Percentiles rank a stretch among this genome's conserved stretches.
Evolutionary conservation across 1,139 yeast species (phyloP).

Genomic region (Suhomyces guaymorum): DNA sequence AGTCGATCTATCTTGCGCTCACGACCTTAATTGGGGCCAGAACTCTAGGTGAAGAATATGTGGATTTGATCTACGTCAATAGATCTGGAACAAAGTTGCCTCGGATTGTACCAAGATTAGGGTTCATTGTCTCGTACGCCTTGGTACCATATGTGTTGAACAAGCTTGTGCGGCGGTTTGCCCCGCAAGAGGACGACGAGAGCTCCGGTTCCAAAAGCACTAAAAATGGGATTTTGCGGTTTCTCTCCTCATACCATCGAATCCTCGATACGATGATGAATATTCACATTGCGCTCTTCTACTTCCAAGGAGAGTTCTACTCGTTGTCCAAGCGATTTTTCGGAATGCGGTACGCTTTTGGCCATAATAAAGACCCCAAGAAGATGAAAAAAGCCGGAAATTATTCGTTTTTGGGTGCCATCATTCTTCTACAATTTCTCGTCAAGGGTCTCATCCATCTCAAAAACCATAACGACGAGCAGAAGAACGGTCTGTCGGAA

Average conservation of each 20-base stretch:
- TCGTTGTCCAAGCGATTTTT: conserved; percentile 72
- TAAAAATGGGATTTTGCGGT: conserved; percentile 15
- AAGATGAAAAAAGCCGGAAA: conserved; percentile 52
- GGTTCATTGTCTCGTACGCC: conserved; percentile 57
- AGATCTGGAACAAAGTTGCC: conserved; percentile 56
- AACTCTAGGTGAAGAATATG: conserved; percentile 93
- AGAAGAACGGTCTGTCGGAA: too few relatives aligned
- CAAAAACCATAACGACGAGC: conserved; percentile 32
- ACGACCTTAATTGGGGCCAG: conserved; percentile 78
- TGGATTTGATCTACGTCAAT: conserved; percentile 73
- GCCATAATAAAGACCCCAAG: conserved; percentile 55
- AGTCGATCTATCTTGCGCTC: conserved; percentile 60
- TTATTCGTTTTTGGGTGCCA: conserved; percentile 75
- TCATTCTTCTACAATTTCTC: conserved; percentile 62
- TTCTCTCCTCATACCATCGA: conserved; percentile 41
- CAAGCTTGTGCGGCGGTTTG: conserved; percentile 30
- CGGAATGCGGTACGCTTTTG: conserved; percentile 78
- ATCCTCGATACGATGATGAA: conserved; percentile 56
- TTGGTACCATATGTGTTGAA: conserved; percentile 55
- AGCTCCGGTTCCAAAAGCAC: conserved; percentile 12
- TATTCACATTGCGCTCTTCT: conserved; percentile 77
- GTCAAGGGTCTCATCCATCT: conserved; percentile 45
- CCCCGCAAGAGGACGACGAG: conserved; percentile 24
- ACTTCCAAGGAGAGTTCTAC: conserved; percentile 79
- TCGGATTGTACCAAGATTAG: conserved; percentile 43